Evolutionary conservation across 1,284 basidiomycete species (phyloP).

Genomic region (Fomitopsis betulina): DNA sequence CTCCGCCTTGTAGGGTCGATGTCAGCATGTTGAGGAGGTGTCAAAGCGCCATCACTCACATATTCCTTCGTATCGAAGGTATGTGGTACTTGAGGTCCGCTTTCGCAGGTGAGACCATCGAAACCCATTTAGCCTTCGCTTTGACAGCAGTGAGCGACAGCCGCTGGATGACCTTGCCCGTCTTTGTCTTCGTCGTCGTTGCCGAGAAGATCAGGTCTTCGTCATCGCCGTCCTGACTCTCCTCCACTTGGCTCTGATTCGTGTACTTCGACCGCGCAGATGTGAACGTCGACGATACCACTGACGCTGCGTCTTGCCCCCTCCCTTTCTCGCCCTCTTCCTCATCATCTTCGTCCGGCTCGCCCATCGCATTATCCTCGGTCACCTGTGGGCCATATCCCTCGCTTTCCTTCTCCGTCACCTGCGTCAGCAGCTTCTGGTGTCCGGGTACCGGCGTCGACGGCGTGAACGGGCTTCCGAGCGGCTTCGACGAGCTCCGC

Average conservation of each 20-base stretch:
- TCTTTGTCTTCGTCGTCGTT: constrained; percentile 16
- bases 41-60: background rate
- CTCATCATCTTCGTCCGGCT: constrained; percentile 23
- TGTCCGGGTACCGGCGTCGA: constrained; percentile 6
- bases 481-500: constrained; percentile 6
- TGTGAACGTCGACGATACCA: constrained; percentile 50
- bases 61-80: background rate
- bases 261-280: constrained; percentile 42
- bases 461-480: background rate
- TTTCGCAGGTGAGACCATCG: background rate
- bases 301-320: constrained; percentile 42
- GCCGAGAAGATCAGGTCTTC: constrained; percentile 24
- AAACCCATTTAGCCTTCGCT: constrained; percentile 52
- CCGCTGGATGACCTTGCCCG: constrained; percentile 28
- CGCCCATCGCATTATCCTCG: constrained; percentile 27
- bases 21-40: background rate
- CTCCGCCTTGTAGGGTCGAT: background rate
- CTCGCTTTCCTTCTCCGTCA: constrained; percentile 33
- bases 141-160: constrained; percentile 43
- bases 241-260: constrained; percentile 26
- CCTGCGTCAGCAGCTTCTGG: constrained; percentile 31
- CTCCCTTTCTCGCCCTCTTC: constrained; percentile 34
- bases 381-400: constrained; percentile 5
- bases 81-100: background rate
- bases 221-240: constrained; percentile 37